phyloP scores from a whole-genome alignment of 1,139 yeast genomes.

The Ogataea hybrid region DNA sequence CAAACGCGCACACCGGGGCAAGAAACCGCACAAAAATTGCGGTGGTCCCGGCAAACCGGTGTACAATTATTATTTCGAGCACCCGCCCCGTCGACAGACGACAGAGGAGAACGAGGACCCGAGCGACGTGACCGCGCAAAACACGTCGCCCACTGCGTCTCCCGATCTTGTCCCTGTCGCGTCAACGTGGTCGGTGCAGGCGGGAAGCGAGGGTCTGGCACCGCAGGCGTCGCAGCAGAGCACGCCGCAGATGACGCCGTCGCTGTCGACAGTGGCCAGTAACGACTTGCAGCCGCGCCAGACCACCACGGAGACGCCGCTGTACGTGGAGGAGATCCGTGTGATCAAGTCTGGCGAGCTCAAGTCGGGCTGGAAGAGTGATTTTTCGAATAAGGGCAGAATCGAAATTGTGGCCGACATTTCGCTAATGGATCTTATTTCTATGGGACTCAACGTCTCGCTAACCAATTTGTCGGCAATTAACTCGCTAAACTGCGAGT shows the following conservation, averaged over 20 bases:
- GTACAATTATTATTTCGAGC: slow-evolving; percentile 27
- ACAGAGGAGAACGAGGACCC: slow-evolving; percentile 4
- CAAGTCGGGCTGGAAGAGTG: slow-evolving; percentile 93
- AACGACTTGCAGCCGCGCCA: neutral
- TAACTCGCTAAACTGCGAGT: slow-evolving; percentile 31
- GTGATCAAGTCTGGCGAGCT: slow-evolving; percentile 76
- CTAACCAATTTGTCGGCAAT: slow-evolving; percentile 34
- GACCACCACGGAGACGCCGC: slow-evolving; percentile 28
- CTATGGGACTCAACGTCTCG: slow-evolving; percentile 47
- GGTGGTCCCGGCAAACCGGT: slow-evolving; percentile 29
- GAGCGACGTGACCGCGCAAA: slow-evolving; percentile 10
- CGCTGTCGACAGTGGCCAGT: slow-evolving; percentile 27
- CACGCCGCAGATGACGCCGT: slow-evolving; percentile 4
- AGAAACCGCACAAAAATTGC: slow-evolving; percentile 27
- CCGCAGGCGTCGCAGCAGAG: slow-evolving; percentile 12
- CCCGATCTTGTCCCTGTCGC: slow-evolving; percentile 27
- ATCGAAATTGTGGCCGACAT: slow-evolving; percentile 76
- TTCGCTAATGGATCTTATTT: slow-evolving; percentile 52
- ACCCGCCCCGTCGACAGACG: slow-evolving; percentile 21
- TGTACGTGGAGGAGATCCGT: slow-evolving; percentile 68
- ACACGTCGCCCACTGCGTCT: slow-evolving; percentile 6
- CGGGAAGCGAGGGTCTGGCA: slow-evolving; percentile 8
- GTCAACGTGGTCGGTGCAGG: slow-evolving; percentile 27
- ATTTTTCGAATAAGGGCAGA: slow-evolving; percentile 70
- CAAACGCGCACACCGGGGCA: slow-evolving; percentile 23